These are phyloP conservation scores for Phytopythium aichiense DNA, from an alignment of 352 stramenopile genomes.

Conservation along the genomic window DNA sequence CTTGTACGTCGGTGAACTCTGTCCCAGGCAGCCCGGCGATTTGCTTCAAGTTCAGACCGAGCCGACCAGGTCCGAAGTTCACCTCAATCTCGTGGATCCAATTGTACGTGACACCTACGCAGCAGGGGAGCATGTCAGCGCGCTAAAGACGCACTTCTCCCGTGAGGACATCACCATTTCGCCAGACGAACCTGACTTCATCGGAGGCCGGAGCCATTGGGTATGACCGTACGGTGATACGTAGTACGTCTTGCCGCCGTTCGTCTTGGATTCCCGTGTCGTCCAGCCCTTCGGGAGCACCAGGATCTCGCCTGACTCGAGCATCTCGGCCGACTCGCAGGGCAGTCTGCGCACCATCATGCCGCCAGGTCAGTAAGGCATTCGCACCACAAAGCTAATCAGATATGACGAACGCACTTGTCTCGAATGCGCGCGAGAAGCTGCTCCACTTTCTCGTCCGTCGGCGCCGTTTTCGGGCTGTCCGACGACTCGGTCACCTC, in stretches of 20 bases:
- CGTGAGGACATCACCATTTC: neutral
- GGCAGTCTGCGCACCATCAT: conserved; percentile 22
- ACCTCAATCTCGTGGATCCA: conserved; percentile 85
- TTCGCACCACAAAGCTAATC: neutral
- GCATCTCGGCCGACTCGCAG: conserved; percentile 55
- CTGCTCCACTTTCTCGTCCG: conserved; percentile 63
- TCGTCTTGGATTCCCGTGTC: conserved; percentile 75
- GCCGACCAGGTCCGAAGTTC: conserved; percentile 65
- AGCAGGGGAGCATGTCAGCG: neutral
- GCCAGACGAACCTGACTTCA: conserved; percentile 46
- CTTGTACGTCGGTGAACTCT: conserved; percentile 67
- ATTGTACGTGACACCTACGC: conserved; percentile 55
- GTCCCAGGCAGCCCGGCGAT: conserved; percentile 69
- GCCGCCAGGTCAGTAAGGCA: neutral
- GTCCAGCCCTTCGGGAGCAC: conserved; percentile 78
- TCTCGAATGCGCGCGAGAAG: conserved; percentile 56
- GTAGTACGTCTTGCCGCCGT: conserved; percentile 83
- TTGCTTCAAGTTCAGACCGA: conserved; percentile 83
- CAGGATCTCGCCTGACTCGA: conserved; percentile 69
- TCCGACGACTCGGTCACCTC: conserved; percentile 28
- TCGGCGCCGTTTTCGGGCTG: conserved; percentile 19
- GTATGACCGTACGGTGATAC: conserved; percentile 81
- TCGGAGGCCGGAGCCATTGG: conserved; percentile 73
- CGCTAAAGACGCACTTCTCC: neutral
- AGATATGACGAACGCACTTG: conserved; percentile 24